phyloP scores from a whole-genome alignment of 805 yeast genomes.

The Saccharomycopsis fibuligera region DNA sequence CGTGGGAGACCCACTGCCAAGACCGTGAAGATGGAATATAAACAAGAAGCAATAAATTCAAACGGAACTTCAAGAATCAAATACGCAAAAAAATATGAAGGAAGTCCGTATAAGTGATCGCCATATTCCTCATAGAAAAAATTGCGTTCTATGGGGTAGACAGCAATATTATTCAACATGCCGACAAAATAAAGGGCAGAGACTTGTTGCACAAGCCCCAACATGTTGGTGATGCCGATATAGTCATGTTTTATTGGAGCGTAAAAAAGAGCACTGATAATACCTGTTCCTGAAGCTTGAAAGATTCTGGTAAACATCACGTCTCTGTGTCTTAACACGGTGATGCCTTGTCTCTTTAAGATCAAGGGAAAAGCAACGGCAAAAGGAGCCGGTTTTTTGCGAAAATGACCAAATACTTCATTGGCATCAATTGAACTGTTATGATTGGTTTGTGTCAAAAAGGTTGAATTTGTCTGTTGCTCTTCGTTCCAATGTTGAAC shows the following conservation, averaged over 20 bases:
- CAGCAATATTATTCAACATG: conserved; percentile 67
- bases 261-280: conserved; percentile 62
- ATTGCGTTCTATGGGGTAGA: conserved; percentile 68
- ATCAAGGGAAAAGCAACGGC: conserved; percentile 11
- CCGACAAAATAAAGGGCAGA: conserved; percentile 73
- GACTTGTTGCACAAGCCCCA: conserved; percentile 73
- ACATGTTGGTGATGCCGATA: conserved; percentile 54
- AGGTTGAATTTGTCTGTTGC: background rate
- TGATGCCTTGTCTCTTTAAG: conserved; percentile 34
- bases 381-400: conserved; percentile 22
- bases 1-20: conserved; percentile 71
- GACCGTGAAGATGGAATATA: conserved; percentile 57
- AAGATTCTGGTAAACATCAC: conserved; percentile 56
- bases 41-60: conserved; percentile 50
- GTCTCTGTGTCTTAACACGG: conserved; percentile 47
- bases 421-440: background rate
- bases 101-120: conserved; percentile 62
- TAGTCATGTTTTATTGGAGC: conserved; percentile 45
- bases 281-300: conserved; percentile 58
- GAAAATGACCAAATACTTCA: conserved; percentile 20
- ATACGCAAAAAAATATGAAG: conserved; percentile 58
- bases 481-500: conserved; percentile 33
- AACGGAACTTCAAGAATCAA: conserved; percentile 60
- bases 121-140: conserved; percentile 73
- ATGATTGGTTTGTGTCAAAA: background rate